These are phyloP conservation scores for Wickerhamiella australiensis DNA, from an alignment of 805 yeast genomes.

Conservation along the genomic window DNA sequence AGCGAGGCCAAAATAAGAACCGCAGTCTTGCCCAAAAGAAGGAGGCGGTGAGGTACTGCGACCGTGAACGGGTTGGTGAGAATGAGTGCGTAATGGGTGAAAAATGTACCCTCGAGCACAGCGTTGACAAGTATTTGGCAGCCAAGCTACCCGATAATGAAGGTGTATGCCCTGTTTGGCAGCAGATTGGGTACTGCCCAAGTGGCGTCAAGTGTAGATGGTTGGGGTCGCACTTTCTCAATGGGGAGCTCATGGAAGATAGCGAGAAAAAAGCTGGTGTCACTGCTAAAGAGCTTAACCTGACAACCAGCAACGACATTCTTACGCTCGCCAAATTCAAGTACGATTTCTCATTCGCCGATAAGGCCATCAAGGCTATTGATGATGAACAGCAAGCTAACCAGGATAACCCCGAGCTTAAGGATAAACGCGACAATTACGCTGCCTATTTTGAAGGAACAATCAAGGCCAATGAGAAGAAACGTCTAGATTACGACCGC, in stretches of 20 bases:
- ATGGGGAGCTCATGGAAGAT: conserved; percentile 34
- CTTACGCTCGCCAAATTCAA: conserved; percentile 34
- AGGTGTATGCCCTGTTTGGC: conserved; percentile 75
- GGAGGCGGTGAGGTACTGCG: conserved; percentile 20
- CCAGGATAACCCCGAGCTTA: conserved; percentile 22
- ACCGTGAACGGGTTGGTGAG: conserved; percentile 14
- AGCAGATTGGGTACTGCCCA: conserved; percentile 79
- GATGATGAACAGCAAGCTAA: conserved; percentile 27
- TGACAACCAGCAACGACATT: conserved; percentile 30
- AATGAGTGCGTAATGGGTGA: conserved; percentile 45
- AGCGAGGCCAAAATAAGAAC: conserved; percentile 23
- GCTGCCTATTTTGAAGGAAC: conserved; percentile 64
- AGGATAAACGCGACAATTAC: conserved; percentile 21
- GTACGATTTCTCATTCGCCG: conserved; percentile 42
- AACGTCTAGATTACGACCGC: conserved; percentile 47
- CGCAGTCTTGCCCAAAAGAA: conserved; percentile 20
- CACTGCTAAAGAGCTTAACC: conserved; percentile 50
- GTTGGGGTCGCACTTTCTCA: conserved; percentile 54
- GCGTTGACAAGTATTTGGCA: conserved; percentile 49
- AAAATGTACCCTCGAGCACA: conserved; percentile 67
- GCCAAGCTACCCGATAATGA: conserved; percentile 60
- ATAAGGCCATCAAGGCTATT: conserved; percentile 38
- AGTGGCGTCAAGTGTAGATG: conserved; percentile 88
- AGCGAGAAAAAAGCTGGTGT: conserved; percentile 30
- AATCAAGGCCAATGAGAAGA: conserved; percentile 71